Percentiles rank a stretch among this genome's conserved stretches.
These are phyloP conservation scores for Pleurotus djamor DNA, from an alignment of 768 basidiomycete species.

Conservation along the genomic window DNA sequence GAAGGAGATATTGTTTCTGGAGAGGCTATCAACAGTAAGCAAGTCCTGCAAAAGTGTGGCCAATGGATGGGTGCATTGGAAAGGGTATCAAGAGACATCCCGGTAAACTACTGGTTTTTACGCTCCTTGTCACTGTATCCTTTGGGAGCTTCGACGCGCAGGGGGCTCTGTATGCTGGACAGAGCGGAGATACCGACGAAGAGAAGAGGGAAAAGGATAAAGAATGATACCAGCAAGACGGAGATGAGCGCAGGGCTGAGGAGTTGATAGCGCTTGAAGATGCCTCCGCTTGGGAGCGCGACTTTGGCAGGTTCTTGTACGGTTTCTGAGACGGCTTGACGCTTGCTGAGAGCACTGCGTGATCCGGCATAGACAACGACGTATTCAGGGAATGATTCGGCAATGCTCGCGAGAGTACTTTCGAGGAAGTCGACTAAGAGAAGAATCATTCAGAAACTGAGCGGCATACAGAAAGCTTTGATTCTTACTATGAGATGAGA, in stretches of 20 bases:
- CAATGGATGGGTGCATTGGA: slow-evolving; percentile 14
- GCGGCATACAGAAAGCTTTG: background rate
- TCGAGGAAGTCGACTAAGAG: slow-evolving; percentile 42
- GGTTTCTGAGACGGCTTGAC: slow-evolving; percentile 25
- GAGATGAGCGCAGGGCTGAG: slow-evolving; percentile 76
- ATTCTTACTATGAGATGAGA: slow-evolving; percentile 54
- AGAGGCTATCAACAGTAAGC: no score
- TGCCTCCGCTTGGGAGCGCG: slow-evolving; percentile 48
- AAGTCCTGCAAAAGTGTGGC: background rate
- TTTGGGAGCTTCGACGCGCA: slow-evolving; percentile 62
- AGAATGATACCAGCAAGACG: slow-evolving; percentile 59
- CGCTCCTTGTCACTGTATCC: slow-evolving; percentile 67
- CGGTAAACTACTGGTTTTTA: slow-evolving; percentile 62
- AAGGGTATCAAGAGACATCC: slow-evolving; percentile 5
- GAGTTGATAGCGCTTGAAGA: slow-evolving; percentile 73
- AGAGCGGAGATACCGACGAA: slow-evolving; percentile 64
- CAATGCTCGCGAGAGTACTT: slow-evolving; percentile 45
- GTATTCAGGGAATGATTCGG: slow-evolving; percentile 51
- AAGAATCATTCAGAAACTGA: background rate
- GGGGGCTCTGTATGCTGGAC: slow-evolving; percentile 71
- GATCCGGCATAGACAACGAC: slow-evolving; percentile 69
- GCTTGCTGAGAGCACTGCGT: slow-evolving; percentile 34
- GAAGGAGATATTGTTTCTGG: no score
- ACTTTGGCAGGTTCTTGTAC: slow-evolving; percentile 23
- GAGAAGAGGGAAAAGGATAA: slow-evolving; percentile 66